Conservation (phyloP, 768 basidiomycete species). For the Termitomyces sp. region DNA sequence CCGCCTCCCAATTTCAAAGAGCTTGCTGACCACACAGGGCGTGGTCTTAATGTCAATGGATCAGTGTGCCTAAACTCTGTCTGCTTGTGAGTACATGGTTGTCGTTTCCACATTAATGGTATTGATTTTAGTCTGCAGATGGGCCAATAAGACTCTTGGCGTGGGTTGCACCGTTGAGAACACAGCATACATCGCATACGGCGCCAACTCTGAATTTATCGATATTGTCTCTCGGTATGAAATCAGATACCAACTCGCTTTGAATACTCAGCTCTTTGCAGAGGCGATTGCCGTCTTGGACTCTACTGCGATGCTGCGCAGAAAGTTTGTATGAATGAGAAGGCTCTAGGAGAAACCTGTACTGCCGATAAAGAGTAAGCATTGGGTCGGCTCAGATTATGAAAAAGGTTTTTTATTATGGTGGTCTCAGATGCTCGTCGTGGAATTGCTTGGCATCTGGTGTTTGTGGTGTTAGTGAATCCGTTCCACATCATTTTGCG, state of each 20-base stretch:
- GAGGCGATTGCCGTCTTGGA: constrained; percentile 68
- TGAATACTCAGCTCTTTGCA: constrained; percentile 17
- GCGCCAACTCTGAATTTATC: constrained; percentile 52
- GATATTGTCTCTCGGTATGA: constrained; percentile 75
- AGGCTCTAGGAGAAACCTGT: constrained; percentile 54
- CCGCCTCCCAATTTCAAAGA: constrained; percentile 60
- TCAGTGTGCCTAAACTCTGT: constrained; percentile 76
- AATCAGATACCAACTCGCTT: background rate
- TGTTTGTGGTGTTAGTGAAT: constrained; percentile 56
- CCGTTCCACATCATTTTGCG: constrained; percentile 55
- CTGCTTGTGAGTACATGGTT: constrained; percentile 66
- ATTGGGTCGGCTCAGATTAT: background rate
- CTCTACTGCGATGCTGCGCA: constrained; percentile 68
- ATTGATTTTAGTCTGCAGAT: constrained; percentile 37
- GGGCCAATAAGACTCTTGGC: constrained; percentile 69
- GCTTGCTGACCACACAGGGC: constrained; percentile 56
- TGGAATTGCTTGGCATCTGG: constrained; percentile 65
- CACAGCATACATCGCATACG: constrained; percentile 70
- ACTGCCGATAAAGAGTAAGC: constrained; percentile 44
- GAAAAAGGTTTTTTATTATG: background rate
- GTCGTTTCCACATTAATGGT: background rate
- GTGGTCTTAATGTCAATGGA: constrained; percentile 74
- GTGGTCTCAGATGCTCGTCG: constrained; percentile 51
- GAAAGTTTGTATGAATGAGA: constrained; percentile 52
- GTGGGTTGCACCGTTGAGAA: constrained; percentile 69